Base-by-base conservation (phyloP, 352 stramenopile species). In the Phytophthora ohioensis region DNA sequence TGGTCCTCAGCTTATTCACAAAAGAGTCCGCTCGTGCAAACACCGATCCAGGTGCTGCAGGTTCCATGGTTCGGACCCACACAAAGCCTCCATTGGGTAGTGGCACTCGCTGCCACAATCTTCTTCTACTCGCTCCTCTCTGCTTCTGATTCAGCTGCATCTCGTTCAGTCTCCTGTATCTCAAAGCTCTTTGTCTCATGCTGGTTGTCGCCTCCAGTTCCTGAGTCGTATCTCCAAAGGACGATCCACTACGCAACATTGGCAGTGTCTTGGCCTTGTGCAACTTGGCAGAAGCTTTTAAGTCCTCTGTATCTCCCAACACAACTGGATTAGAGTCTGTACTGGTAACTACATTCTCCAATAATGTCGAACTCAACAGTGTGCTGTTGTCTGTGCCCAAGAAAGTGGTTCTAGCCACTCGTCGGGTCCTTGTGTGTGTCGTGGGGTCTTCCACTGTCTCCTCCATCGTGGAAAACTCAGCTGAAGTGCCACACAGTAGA, bases 91-190 rank as follows among this genome's bases (percentile, higher is more conserved):
- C 81, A 51, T 76, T 88, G 4, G 82, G 73, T 0, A 92, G 57
- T 8, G 75, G 76, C 48, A 89, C 82, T 17, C 84, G 80, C 68
- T 92, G 84, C 84, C 84, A 92, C 35, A 91, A 41, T 35, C 84
- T 70, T 1, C 84, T 67, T 17, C 82, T 73, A 31, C 67, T 81
- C 2, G 84, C 84, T 39, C 84, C 81, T 39, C 79, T 74, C 61
- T 92, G 84, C 43, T 88, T 88, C 64, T 90, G 84, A 9, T 75
- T 91, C 15, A 92, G 47, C 51, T 91, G 80, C 81, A 91, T 90
- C 60, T 84, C 66, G 73, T 92, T 92, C 27, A 91, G 62, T 9
- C 84, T 72, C 4, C 84, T 77, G 57, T 92, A 91, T 11, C 81
- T 69, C 13, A 92, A 61, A 21, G 84, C 84, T 39, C 84, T 68